Percentiles rank a stretch among this genome's conserved stretches.
Evolutionary conservation across 495 filamentous ascomycete species (phyloP).

Genomic region (Neurospora tetraspora): DNA sequence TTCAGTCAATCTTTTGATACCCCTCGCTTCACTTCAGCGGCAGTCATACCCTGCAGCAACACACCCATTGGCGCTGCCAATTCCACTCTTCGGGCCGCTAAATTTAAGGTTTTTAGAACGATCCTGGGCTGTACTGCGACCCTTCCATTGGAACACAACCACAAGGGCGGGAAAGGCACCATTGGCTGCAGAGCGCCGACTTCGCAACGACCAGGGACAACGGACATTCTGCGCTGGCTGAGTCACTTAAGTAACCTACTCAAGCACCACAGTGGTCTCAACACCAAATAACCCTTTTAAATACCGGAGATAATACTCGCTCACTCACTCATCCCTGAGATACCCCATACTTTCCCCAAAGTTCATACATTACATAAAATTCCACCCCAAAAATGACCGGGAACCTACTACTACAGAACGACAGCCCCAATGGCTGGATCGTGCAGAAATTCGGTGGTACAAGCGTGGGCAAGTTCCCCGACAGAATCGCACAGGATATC

Average conservation of each 20-base stretch:
- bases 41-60: not conserved
- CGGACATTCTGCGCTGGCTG: not conserved
- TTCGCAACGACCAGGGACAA: not conserved
- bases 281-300: not conserved
- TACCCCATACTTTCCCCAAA: not conserved
- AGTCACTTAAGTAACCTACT: not conserved
- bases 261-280: not conserved
- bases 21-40: not conserved
- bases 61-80: not conserved
- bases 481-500: constrained; percentile 30
- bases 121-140: not conserved
- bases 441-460: constrained; percentile 83
- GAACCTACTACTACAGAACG: constrained; percentile 22
- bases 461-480: constrained; percentile 41
- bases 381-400: constrained; percentile 11
- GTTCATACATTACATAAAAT: not conserved
- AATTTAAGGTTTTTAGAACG: not conserved
- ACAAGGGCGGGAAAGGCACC: not conserved
- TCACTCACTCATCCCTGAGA: not conserved
- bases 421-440: constrained; percentile 47
- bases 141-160: not conserved
- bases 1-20: not conserved
- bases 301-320: not conserved
- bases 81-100: not conserved
- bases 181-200: not conserved